These are phyloP conservation scores for Endogone sp. DNA, from an alignment of 192 early-diverging fungal genomes.

Conservation along the genomic window DNA sequence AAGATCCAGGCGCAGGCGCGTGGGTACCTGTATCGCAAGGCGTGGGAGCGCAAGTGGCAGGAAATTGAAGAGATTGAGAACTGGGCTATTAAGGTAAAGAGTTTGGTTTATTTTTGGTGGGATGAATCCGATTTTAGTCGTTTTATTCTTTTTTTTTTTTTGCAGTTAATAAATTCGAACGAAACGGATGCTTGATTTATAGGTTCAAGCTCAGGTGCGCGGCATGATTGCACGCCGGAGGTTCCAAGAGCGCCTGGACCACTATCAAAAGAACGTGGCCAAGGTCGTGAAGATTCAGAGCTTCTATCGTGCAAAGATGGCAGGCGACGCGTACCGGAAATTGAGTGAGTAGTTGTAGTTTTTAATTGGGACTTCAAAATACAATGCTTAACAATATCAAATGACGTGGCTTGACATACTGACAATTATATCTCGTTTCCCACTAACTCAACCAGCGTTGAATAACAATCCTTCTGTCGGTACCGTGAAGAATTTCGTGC, in stretches of 20 bases:
- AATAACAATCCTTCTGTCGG: constrained; percentile 78
- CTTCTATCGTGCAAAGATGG: constrained; percentile 59
- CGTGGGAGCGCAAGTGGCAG: background rate
- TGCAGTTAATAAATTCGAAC: too few relatives aligned
- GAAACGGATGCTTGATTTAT: background rate
- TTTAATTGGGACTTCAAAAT: too few relatives aligned
- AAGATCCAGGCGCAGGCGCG: constrained; percentile 13
- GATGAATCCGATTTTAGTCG: background rate
- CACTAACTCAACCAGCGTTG: constrained; percentile 29
- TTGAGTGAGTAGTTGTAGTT: constrained; percentile 50
- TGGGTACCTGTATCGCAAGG: constrained; percentile 34
- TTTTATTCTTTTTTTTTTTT: background rate
- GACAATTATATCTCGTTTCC: background rate
- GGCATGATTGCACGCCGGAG: constrained; percentile 59
- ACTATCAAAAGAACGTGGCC: constrained; percentile 62
- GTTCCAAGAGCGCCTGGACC: constrained; percentile 51
- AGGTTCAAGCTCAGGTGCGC: constrained; percentile 59
- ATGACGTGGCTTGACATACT: too few relatives aligned
- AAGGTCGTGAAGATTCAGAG: constrained; percentile 81
- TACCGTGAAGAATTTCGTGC: constrained; percentile 79
- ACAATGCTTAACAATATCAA: too few relatives aligned
- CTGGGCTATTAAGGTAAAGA: background rate
- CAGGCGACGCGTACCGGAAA: constrained; percentile 63
- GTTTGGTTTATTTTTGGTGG: too few relatives aligned
- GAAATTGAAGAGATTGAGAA: background rate